A percentile compares a stretch with the other conserved stretches of the same genome.
Conservation (phyloP, 2,329 filamentous ascomycete species). For the Scopulariopsis brevicaulis region DNA sequence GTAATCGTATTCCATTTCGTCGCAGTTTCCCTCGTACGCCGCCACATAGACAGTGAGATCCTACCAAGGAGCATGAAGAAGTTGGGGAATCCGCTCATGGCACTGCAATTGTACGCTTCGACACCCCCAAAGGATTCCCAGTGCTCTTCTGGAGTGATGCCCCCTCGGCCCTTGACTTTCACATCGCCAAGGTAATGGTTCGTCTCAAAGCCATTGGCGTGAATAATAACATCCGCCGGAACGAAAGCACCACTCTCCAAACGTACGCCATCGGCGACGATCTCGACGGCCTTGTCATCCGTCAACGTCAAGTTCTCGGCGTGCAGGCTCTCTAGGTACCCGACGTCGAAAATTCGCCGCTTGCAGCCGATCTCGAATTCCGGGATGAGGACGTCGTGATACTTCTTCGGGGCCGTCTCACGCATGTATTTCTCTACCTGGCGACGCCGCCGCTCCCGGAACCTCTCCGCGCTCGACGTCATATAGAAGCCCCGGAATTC, state of each 20-base stretch:
- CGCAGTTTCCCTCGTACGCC: too few relatives aligned
- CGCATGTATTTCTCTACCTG: slow-evolving; percentile 28
- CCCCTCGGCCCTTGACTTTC: slow-evolving; percentile 36
- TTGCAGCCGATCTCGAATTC: slow-evolving; percentile 54
- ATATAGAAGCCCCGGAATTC: slow-evolving; percentile 23
- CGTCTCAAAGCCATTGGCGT: slow-evolving; percentile 51
- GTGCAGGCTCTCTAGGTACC: slow-evolving; percentile 41
- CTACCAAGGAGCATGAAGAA: slow-evolving; percentile 48
- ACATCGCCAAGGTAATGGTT: slow-evolving; percentile 41
- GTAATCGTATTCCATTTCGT: too few relatives aligned
- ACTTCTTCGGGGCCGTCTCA: slow-evolving; percentile 40
- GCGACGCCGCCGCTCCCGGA: slow-evolving; percentile 23
- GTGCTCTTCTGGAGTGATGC: slow-evolving; percentile 37
- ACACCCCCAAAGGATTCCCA: slow-evolving; percentile 49
- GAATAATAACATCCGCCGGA: slow-evolving; percentile 47
- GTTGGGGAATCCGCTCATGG: slow-evolving; percentile 51
- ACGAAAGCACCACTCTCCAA: slow-evolving; percentile 21
- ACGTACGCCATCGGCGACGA: slow-evolving; percentile 28
- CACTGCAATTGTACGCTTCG: slow-evolving; percentile 48
- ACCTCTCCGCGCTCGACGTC: slow-evolving; percentile 21
- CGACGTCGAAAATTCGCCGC: slow-evolving; percentile 46
- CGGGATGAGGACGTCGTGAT: slow-evolving; percentile 49
- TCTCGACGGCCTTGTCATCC: slow-evolving; percentile 32
- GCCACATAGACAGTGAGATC: too few relatives aligned
- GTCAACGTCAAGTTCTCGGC: slow-evolving; percentile 33